These are phyloP conservation scores for Ophiostoma piceae DNA, from an alignment of 2,329 filamentous ascomycete species.

Conservation along the genomic window DNA sequence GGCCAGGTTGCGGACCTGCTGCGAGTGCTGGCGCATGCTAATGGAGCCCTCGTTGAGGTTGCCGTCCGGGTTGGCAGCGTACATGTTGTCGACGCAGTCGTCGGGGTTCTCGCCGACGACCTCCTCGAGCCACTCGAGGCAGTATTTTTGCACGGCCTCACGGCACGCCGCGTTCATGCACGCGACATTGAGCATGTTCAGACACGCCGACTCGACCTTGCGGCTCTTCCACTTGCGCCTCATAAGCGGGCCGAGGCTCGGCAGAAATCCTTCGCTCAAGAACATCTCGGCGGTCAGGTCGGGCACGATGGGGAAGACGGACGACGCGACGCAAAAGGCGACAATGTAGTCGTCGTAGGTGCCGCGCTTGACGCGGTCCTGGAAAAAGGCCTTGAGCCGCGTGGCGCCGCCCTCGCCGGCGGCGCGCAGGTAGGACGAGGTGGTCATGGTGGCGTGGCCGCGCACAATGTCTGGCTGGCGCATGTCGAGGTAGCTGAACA, in stretches of 20 bases:
- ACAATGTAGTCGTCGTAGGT: constrained; percentile 85
- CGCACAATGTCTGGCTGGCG: constrained; percentile 67
- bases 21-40: constrained; percentile 55
- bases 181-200: constrained; percentile 87
- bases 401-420: constrained; percentile 65
- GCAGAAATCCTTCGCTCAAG: constrained; percentile 79
- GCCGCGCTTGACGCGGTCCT: constrained; percentile 61
- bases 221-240: constrained; percentile 75
- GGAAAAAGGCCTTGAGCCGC: constrained; percentile 69
- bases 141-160: constrained; percentile 78
- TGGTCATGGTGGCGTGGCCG: constrained; percentile 74
- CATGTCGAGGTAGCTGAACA: constrained; percentile 82
- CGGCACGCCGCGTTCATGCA: constrained; percentile 81
- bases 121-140: constrained; percentile 79
- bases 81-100: constrained; percentile 45
- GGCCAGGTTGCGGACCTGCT: constrained; percentile 59
- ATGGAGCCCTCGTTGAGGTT: constrained; percentile 52
- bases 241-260: constrained; percentile 69
- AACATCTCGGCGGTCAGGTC: constrained; percentile 72
- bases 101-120: constrained; percentile 69
- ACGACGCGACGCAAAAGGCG: constrained; percentile 86
- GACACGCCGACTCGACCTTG: constrained; percentile 76
- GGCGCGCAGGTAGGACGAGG: constrained; percentile 76
- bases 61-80: constrained; percentile 49
- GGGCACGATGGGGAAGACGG: constrained; percentile 80